Percentiles rank a stretch among this genome's conserved stretches.
phyloP scores from a whole-genome alignment of 305 asterid species.

The Lippia alba region DNA sequence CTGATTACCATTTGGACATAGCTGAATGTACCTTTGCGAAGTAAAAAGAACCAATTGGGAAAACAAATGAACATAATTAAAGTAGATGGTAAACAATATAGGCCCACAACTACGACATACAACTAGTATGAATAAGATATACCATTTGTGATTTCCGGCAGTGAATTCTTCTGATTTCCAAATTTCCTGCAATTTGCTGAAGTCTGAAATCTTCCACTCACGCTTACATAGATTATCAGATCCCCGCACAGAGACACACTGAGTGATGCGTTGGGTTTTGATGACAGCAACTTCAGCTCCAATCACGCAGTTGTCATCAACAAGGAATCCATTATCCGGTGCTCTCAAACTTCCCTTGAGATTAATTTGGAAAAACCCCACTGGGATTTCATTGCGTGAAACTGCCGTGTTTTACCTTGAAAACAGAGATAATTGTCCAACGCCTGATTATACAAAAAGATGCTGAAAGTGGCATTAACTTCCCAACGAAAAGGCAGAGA shows the following conservation, averaged over 20 bases:
- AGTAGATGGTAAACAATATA: background rate
- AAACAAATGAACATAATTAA: background rate
- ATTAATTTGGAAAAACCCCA: constrained; percentile 29
- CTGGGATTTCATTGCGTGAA: background rate
- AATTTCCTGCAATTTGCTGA: background rate
- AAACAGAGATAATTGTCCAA: constrained; percentile 24
- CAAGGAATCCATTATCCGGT: constrained; percentile 6
- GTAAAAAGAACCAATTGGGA: background rate
- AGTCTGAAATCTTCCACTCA: constrained; percentile 5
- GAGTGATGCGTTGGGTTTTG: background rate
- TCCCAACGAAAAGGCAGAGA: constrained; percentile 29
- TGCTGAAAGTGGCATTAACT: constrained; percentile 29
- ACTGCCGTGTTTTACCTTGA: constrained; percentile 20
- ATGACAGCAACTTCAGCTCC: constrained; percentile 25
- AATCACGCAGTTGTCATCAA: constrained; percentile 17
- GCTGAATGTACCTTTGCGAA: background rate
- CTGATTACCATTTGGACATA: background rate
- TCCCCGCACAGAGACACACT: background rate
- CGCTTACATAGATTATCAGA: background rate
- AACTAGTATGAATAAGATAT: too few relatives aligned
- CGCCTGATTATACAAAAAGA: constrained; percentile 29
- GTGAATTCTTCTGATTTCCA: constrained; percentile 5
- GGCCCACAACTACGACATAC: background rate
- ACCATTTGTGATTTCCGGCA: constrained; percentile 4
- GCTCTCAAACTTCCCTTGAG: constrained; percentile 11